Evolutionary conservation across 441 rosid species (phyloP), one percentile per base, ranked within the genome.

Genomic region (Daphne laureola): DNA sequence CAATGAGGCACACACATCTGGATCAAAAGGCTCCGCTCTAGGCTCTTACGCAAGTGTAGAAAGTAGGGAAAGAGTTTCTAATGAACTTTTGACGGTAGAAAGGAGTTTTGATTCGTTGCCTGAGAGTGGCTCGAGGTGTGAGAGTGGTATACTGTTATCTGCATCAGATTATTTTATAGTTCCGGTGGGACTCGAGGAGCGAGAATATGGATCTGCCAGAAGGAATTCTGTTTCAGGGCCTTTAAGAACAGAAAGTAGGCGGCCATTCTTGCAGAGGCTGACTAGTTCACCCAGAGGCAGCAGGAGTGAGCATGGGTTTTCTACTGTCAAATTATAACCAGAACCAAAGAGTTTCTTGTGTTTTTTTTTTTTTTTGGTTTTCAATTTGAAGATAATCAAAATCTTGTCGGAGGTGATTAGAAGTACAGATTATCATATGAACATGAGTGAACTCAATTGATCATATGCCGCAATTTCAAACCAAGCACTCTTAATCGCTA

Each of bases 221-320:
- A 73, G 81, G 57, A 7, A 31, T 14, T 80, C 76, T 6, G 63
- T 67, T 46, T 80, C 83, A 4, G 89, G 82, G 14, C 80, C 85
- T n/a, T 9, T 82, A 45, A 62, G 69, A 58, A 59, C 67, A 14
- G 76, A 74, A 52, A 58, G 66, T 42, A 78, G 65, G 58, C 55
- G 64, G 47, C 64, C 64, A 14, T 80, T 82, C 58, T 82, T 77
- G 85, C 72, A 73, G 64, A 78, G 73, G 61, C 27, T 82, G 43
- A 73, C 70, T 73, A 71, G 70, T 57, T 65, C 68, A 58, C 72
- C 83, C 0, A 57, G 82, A 21, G 90, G 87, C 51, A 78, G 80
- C 67, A 64, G 17, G 59, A 80, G 83, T 44, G 83, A 80, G 58
- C 80, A 78, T 7, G 80, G 82, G 5, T 54, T 55, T 61, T 57